A percentile compares a stretch with the other conserved stretches of the same genome.
Conservation (phyloP, 2,329 filamentous ascomycete species). For the Exophiala spinifera region DNA sequence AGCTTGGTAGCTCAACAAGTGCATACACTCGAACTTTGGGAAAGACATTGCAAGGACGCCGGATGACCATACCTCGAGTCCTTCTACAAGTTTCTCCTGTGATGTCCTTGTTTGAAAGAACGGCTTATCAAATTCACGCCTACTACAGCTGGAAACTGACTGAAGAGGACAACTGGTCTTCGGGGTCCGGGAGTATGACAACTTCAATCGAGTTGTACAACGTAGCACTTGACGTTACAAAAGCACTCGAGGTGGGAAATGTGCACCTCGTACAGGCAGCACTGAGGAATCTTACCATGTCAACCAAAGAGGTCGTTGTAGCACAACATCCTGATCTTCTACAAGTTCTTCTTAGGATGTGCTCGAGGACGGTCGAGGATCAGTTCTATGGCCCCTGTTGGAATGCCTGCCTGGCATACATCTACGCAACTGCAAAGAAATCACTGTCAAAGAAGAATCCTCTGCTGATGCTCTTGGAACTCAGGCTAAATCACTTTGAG, state of each 20-base stretch:
- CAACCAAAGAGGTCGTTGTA: background rate
- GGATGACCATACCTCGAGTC: background rate
- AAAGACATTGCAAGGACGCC: background rate
- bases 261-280: too few relatives aligned
- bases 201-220: too few relatives aligned
- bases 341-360: background rate
- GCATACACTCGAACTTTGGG: too few relatives aligned
- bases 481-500: background rate
- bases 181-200: background rate
- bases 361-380: background rate
- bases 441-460: slow-evolving; percentile 7
- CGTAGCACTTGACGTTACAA: too few relatives aligned
- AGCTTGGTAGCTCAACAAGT: too few relatives aligned
- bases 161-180: background rate
- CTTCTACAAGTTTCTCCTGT: slow-evolving; percentile 9
- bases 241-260: too few relatives aligned
- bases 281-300: too few relatives aligned
- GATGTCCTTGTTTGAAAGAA: slow-evolving; percentile 6
- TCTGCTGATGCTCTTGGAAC: slow-evolving; percentile 3
- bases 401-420: background rate
- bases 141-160: slow-evolving; percentile 10
- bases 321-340: background rate
- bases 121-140: slow-evolving; percentile 10
- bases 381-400: too few relatives aligned
- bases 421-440: slow-evolving; percentile 1